A percentile compares a stretch with the other conserved stretches of the same genome.
phyloP scores from a whole-genome alignment of 192 early-diverging fungal genomes.

The Coemansia sp. region DNA sequence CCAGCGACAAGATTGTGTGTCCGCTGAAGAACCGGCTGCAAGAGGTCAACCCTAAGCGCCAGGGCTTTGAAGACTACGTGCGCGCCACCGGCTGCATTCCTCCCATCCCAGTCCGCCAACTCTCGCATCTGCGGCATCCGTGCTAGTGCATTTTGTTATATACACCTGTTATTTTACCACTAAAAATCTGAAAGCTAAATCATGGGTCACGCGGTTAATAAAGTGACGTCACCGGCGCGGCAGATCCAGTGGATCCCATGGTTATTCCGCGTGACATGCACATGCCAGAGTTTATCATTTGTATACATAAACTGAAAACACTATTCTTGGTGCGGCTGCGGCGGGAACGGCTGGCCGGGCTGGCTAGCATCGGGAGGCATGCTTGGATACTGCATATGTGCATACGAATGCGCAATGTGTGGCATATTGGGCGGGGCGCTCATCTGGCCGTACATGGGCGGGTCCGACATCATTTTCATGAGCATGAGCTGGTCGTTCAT shows the following conservation, averaged over 20 bases:
- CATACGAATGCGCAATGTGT: constrained; percentile 16
- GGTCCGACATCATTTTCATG: constrained; percentile 40
- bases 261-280: no score
- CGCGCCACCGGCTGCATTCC: constrained; percentile 37
- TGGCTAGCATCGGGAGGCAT: no score
- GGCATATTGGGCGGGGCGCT: not conserved
- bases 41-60: constrained; percentile 42
- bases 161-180: not conserved
- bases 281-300: no score
- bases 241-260: no score
- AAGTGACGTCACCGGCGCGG: no score
- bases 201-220: not conserved
- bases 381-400: no score
- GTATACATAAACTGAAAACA: no score
- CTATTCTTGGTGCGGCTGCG: not conserved
- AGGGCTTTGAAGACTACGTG: constrained; percentile 47
- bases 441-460: constrained; percentile 44
- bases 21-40: constrained; percentile 54
- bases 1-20: constrained; percentile 51
- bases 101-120: constrained; percentile 1
- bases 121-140: constrained; percentile 25
- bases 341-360: not conserved
- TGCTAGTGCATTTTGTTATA: constrained; percentile 1
- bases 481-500: constrained; percentile 36
- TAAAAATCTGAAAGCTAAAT: not conserved